These are phyloP conservation scores for Friedmanniomyces endolithicus DNA, from an alignment of 495 filamentous ascomycete genomes.

Conservation along the genomic window DNA sequence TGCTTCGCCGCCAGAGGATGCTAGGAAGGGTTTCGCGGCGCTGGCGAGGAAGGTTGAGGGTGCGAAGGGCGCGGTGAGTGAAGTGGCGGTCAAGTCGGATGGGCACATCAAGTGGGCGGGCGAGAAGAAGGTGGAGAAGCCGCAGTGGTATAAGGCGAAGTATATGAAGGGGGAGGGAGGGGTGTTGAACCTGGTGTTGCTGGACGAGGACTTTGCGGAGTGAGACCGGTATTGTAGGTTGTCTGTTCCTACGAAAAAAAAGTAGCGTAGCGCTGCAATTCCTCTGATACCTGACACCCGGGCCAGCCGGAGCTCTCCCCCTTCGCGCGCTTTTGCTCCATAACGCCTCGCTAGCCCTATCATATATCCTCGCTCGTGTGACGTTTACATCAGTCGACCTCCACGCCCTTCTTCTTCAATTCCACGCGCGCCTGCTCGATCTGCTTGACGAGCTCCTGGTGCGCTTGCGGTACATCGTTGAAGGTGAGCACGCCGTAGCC, in stretches of 20 bases:
- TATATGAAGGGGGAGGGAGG: conserved; percentile 1
- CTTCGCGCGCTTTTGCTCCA: not conserved
- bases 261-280: not conserved
- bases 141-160: conserved; percentile 7
- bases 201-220: not conserved
- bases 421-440: conserved; percentile 59
- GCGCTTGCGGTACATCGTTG: conserved; percentile 86
- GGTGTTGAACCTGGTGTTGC: not conserved
- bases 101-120: not conserved
- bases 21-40: not conserved
- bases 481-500: conserved; percentile 89
- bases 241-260: not conserved
- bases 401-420: conserved; percentile 54
- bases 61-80: not conserved
- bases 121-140: not conserved
- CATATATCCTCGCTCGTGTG: not conserved
- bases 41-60: not conserved
- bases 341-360: conserved; percentile 2
- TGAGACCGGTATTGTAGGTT: not conserved
- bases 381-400: conserved; percentile 43
- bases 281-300: not conserved
- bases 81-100: not conserved
- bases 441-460: conserved; percentile 77
- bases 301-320: not conserved
- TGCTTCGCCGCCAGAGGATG: conserved; percentile 9